phyloP scores from a whole-genome alignment of 257 asterid genomes.

The Galeopsis tetrahit region DNA sequence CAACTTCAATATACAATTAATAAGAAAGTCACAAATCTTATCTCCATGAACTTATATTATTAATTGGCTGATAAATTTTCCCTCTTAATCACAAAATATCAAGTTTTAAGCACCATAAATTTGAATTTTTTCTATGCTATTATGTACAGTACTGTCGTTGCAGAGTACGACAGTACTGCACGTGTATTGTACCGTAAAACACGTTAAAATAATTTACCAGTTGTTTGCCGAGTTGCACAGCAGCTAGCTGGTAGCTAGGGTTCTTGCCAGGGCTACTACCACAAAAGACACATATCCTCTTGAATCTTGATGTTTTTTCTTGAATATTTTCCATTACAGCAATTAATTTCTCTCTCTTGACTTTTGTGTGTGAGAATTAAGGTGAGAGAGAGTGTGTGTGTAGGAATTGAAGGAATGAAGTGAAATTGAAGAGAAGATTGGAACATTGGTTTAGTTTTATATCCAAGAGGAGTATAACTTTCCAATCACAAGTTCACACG shows the following conservation, averaged over 20 bases:
- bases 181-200: too few relatives aligned
- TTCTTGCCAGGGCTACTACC: slow-evolving; percentile 89
- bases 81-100: background rate
- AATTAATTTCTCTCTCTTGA: background rate
- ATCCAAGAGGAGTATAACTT: slow-evolving; percentile 36
- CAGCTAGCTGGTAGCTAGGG: slow-evolving; percentile 75
- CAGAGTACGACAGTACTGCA: too few relatives aligned
- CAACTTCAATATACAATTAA: slow-evolving; percentile 28
- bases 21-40: background rate
- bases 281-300: slow-evolving; percentile 75
- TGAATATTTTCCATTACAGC: slow-evolving; percentile 55
- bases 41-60: background rate
- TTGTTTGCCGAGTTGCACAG: slow-evolving; percentile 73
- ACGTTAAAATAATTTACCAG: slow-evolving; percentile 45
- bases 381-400: background rate
- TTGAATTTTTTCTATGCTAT: too few relatives aligned
- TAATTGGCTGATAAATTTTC: background rate
- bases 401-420: background rate
- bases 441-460: slow-evolving; percentile 49
- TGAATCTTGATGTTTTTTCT: slow-evolving; percentile 67
- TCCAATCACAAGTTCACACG: slow-evolving; percentile 40
- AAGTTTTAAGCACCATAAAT: background rate
- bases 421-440: background rate
- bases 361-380: background rate
- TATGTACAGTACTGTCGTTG: too few relatives aligned